Evolutionary conservation across 306 rosid species (phyloP), one percentile per base, ranked within the genome.

Genomic region (Malus sieversii): DNA sequence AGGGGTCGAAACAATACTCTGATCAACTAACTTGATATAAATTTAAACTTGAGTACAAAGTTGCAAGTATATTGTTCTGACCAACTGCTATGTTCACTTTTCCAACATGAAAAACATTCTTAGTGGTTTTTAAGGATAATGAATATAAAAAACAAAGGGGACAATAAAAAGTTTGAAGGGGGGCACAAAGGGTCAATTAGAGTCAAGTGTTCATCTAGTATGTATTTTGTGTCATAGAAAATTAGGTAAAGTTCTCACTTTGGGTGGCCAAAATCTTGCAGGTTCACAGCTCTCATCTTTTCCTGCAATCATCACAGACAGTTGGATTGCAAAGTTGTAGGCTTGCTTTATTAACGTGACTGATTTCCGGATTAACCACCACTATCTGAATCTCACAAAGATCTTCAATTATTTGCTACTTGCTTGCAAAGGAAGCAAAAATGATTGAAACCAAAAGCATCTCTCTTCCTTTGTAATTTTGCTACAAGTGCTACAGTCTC

Each of bases 301-400:
- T 40, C 68, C n/a, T 61, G 77, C 29, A 74, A 74, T 74, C 45
- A 74, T 74, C 60, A 44, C 42, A 62, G 3, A 66, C 51, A 35
- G 29, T 66, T 35, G 70, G 70, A 66, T n/a, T 35, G 51, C 29
- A 66, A 35, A 33, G 29, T 66, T 35, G 70, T 8, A 74, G 29
- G 77, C 29, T 74, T 74, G 59, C 77, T 74, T 74, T 74, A 44
- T 61, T 45, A 74, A 61, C 77, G 60, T 44, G 77, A 61, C 70
- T 74, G 77, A 44, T 60, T 60, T 25, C 77, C 1, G 18, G 70
- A 66, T 35, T 19, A 4, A 60, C 40, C 45, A 73, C 25, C 44
- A 73, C 60, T 44, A 27, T 25, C 55, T 73, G 69, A 42, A 73
- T 10, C 77, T 40, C 7, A 15, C 27, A 15, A 59, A 25, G 57